Evolutionary conservation across 2,329 filamentous ascomycete genomes (phyloP).

Genomic region (Cordyceps sp.): DNA sequence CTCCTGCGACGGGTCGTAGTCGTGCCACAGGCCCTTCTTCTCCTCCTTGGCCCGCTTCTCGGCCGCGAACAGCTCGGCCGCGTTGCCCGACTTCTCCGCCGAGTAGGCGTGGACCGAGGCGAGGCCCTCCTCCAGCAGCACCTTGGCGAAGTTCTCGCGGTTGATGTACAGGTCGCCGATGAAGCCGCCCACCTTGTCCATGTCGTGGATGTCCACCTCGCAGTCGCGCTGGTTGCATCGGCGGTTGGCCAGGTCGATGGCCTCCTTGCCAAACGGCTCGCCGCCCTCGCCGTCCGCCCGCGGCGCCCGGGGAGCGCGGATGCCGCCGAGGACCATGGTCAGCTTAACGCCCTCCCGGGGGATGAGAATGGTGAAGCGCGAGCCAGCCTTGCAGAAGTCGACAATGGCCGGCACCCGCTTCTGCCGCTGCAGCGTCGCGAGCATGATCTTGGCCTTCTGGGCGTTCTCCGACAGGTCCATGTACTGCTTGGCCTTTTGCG

Average conservation of each 20-base stretch:
- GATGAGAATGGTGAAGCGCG: constrained; percentile 80
- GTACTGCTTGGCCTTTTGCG: constrained; percentile 67
- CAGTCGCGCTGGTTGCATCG: constrained; percentile 88
- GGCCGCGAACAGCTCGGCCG: constrained; percentile 70
- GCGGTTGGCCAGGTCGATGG: constrained; percentile 76
- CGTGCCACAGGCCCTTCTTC: constrained; percentile 77
- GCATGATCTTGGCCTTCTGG: constrained; percentile 90
- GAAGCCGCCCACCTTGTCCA: constrained; percentile 94
- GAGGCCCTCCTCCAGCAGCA: constrained; percentile 83
- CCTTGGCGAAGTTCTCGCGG: constrained; percentile 88
- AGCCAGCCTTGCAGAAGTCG: constrained; percentile 95
- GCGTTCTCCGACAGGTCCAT: constrained; percentile 81
- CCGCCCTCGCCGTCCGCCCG: constrained; percentile 58
- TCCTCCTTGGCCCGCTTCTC: constrained; percentile 81
- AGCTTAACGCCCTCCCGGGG: constrained; percentile 89
- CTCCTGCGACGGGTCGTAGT: constrained; percentile 86
- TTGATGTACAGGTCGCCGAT: constrained; percentile 89
- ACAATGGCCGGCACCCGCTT: constrained; percentile 87
- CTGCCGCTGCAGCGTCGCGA: constrained; percentile 74
- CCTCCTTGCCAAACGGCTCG: constrained; percentile 91
- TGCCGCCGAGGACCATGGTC: constrained; percentile 85
- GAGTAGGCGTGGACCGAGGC: constrained; percentile 89
- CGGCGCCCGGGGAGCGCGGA: constrained; percentile 77
- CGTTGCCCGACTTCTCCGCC: constrained; percentile 86
- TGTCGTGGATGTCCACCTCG: constrained; percentile 86